Conservation (phyloP, 495 filamentous ascomycete species). For the Stereocaulon alpinum region DNA sequence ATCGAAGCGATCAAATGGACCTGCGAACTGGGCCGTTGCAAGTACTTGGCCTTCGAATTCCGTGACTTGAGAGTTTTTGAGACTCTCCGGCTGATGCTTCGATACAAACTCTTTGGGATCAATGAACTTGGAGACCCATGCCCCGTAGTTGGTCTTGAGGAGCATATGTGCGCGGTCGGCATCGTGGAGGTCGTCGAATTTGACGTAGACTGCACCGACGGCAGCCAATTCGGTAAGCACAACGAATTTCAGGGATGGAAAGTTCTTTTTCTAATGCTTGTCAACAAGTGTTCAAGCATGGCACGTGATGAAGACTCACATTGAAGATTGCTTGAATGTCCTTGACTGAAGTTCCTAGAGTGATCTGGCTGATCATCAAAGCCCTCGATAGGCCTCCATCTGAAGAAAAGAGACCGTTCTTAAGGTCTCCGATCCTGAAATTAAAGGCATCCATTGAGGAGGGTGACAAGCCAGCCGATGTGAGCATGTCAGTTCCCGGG, state of each 20-base stretch:
- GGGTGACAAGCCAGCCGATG: background rate
- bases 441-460: background rate
- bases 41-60: slow-evolving; percentile 42
- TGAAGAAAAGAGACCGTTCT: slow-evolving; percentile 17
- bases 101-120: slow-evolving; percentile 33
- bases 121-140: slow-evolving; percentile 43
- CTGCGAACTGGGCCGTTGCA: slow-evolving; percentile 33
- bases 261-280: slow-evolving; percentile 11
- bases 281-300: slow-evolving; percentile 6
- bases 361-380: slow-evolving; percentile 16
- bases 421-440: background rate
- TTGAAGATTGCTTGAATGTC: slow-evolving; percentile 21
- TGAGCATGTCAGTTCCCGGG: background rate
- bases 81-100: slow-evolving; percentile 19
- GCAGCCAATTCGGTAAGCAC: slow-evolving; percentile 20
- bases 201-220: slow-evolving; percentile 41
- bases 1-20: slow-evolving; percentile 15
- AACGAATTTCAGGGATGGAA: slow-evolving; percentile 19
- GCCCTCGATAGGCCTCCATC: slow-evolving; percentile 19
- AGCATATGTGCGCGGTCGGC: slow-evolving; percentile 39
- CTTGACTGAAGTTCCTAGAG: slow-evolving; percentile 8
- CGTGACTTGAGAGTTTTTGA: slow-evolving; percentile 16
- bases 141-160: slow-evolving; percentile 32
- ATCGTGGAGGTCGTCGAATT: slow-evolving; percentile 48
- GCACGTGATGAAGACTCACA: slow-evolving; percentile 15